A percentile compares a stretch with the other conserved stretches of the same genome.
phyloP scores from a whole-genome alignment of 2,329 filamentous ascomycete species.

The Talaromyces pinophilus region DNA sequence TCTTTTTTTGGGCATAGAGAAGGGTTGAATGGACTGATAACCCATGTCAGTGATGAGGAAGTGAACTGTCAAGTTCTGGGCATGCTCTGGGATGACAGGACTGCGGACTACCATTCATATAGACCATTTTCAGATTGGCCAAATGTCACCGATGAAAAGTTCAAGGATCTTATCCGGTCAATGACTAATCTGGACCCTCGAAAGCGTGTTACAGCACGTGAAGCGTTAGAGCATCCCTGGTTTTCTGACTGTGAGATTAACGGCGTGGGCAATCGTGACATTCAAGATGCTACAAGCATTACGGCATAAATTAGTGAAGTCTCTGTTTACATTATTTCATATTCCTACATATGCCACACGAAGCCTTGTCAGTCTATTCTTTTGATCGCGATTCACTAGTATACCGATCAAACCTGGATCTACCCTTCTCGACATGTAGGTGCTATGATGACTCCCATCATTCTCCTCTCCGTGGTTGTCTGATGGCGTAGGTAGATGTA shows the following conservation, averaged over 20 bases:
- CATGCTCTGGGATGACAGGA: background rate
- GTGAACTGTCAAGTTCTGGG: constrained; percentile 2
- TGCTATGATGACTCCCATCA: no score
- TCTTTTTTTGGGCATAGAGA: background rate
- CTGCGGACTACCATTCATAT: background rate
- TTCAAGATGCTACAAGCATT: no score
- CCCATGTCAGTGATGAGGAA: background rate
- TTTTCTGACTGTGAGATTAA: background rate
- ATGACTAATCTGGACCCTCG: constrained; percentile 9
- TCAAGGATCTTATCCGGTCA: background rate
- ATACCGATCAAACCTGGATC: no score
- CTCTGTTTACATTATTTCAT: no score
- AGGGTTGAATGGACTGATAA: background rate
- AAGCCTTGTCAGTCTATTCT: no score
- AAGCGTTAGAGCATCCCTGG: background rate
- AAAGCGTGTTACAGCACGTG: background rate
- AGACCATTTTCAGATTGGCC: background rate
- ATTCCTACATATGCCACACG: no score
- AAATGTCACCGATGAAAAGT: background rate
- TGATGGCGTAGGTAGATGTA: background rate
- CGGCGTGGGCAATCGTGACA: no score
- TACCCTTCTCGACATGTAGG: no score
- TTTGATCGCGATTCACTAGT: no score
- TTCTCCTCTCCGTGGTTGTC: no score
- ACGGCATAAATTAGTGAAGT: no score